These are phyloP conservation scores for Laguncularia racemosa DNA, from an alignment of 345 rosid genomes.

Conservation along the genomic window DNA sequence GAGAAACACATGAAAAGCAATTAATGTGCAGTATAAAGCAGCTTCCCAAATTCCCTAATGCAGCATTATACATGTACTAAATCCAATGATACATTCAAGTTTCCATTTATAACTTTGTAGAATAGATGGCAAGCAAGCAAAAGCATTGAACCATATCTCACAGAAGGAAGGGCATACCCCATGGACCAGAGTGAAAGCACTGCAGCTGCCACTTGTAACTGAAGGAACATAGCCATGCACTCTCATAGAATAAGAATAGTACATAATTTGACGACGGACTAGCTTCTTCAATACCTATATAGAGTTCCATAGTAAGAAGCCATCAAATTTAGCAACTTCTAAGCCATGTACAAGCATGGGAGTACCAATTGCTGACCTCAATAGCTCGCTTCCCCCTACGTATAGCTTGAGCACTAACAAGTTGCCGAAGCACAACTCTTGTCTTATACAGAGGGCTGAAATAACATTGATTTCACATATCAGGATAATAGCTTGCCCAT, in stretches of 20 bases:
- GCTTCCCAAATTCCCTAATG: background rate
- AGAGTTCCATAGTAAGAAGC: conserved; percentile 8
- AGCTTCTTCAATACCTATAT: conserved; percentile 81
- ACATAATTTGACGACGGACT: conserved; percentile 62
- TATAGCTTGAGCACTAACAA: conserved; percentile 65
- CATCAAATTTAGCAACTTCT: conserved; percentile 1
- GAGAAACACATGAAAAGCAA: too few relatives aligned
- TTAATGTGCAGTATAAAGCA: background rate
- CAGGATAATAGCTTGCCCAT: conserved; percentile 3
- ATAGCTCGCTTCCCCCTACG: conserved; percentile 89
- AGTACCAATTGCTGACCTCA: conserved; percentile 38
- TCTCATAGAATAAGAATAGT: conserved; percentile 94
- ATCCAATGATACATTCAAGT: background rate
- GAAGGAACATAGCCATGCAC: conserved; percentile 74
- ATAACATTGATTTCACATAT: conserved; percentile 21
- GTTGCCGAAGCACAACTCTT: conserved; percentile 70
- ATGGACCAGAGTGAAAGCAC: conserved; percentile 71
- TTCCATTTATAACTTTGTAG: background rate
- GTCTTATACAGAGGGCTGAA: conserved; percentile 79
- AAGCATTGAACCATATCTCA: conserved; percentile 3
- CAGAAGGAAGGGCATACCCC: conserved; percentile 41
- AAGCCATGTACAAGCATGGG: background rate
- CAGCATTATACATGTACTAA: background rate
- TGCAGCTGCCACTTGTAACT: conserved; percentile 22
- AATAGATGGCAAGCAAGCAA: background rate